Percentiles rank a stretch among this genome's conserved stretches.
phyloP scores from a whole-genome alignment of 2,329 filamentous ascomycete genomes.

The Epichloe scottii region DNA sequence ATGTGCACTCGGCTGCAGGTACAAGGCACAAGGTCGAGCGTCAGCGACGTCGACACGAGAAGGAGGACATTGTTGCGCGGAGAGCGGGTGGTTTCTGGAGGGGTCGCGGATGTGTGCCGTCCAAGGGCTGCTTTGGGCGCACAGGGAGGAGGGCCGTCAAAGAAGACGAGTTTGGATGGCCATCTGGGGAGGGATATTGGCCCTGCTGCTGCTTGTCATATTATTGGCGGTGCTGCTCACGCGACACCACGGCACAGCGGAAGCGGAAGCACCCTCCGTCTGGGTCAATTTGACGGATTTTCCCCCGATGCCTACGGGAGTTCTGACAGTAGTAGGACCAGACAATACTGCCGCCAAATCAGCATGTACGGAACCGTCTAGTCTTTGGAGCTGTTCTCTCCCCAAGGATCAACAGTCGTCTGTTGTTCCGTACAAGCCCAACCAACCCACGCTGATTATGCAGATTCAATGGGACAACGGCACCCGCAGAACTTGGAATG shows the following conservation, averaged over 20 bases:
- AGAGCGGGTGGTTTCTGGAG: constrained; percentile 51
- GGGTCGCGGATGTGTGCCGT: constrained; percentile 49
- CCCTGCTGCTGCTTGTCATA: constrained; percentile 43
- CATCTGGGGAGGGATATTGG: constrained; percentile 36
- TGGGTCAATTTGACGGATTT: constrained; percentile 83
- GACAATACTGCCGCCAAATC: constrained; percentile 51
- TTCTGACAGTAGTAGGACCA: constrained; percentile 65
- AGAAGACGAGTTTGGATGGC: constrained; percentile 47
- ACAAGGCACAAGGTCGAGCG: constrained; percentile 34
- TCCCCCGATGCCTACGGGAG: constrained; percentile 74
- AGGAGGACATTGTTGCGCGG: constrained; percentile 48
- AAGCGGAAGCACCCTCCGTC: constrained; percentile 25
- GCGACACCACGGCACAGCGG: constrained; percentile 12
- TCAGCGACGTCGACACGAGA: constrained; percentile 45
- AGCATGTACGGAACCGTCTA: constrained; percentile 58
- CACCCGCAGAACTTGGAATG: constrained; percentile 38
- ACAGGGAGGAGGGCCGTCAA: constrained; percentile 51
- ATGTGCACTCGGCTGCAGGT: constrained; percentile 28
- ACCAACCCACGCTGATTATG: constrained; percentile 68
- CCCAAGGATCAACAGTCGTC: constrained; percentile 64
- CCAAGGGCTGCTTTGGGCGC: constrained; percentile 53
- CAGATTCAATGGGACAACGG: constrained; percentile 63
- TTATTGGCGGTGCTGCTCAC: constrained; percentile 45
- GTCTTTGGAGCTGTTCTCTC: constrained; percentile 75
- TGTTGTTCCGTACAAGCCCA: constrained; percentile 48